A percentile compares a stretch with the other conserved stretches of the same genome.
phyloP scores from a whole-genome alignment of 768 basidiomycete species.

The Hemileccinum rubropunctum region DNA sequence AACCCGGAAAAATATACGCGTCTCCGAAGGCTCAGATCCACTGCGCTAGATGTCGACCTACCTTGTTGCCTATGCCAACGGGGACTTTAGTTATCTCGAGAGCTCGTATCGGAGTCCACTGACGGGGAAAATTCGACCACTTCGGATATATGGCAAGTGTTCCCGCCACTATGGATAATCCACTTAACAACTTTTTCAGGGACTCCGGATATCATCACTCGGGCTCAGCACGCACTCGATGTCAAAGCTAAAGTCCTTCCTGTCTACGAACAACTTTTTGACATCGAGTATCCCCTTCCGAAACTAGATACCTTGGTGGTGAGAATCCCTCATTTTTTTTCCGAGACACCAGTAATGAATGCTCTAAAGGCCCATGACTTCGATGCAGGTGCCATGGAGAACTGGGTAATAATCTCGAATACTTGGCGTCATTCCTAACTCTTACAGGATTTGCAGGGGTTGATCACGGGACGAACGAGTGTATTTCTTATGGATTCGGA shows the following conservation, averaged over 20 bases:
- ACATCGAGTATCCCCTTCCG: constrained; percentile 88
- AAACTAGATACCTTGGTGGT: constrained; percentile 93
- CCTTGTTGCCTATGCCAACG: constrained; percentile 85
- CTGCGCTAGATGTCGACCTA: constrained; percentile 71
- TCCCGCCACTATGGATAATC: not conserved
- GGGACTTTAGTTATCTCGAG: constrained; percentile 70
- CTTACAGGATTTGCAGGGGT: constrained; percentile 45
- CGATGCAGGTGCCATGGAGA: constrained; percentile 92
- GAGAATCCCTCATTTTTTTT: constrained; percentile 22
- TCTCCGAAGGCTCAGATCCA: not conserved
- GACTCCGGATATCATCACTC: constrained; percentile 78
- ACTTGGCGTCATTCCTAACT: not conserved
- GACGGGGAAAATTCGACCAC: constrained; percentile 74
- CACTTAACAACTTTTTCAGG: constrained; percentile 39
- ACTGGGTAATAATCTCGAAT: constrained; percentile 51
- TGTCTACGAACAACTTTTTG: constrained; percentile 89
- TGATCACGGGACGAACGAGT: constrained; percentile 86
- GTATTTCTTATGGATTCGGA: constrained; percentile 80
- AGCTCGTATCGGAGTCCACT: constrained; percentile 75
- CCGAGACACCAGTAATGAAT: not conserved
- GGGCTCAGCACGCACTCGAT: constrained; percentile 84
- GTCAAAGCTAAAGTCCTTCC: constrained; percentile 81
- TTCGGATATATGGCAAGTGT: constrained; percentile 77
- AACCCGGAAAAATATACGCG: not conserved
- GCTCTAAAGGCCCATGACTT: constrained; percentile 70